These are phyloP conservation scores for Metarhizium robertsii DNA, from an alignment of 2,329 filamentous ascomycete species.

Conservation along the genomic window DNA sequence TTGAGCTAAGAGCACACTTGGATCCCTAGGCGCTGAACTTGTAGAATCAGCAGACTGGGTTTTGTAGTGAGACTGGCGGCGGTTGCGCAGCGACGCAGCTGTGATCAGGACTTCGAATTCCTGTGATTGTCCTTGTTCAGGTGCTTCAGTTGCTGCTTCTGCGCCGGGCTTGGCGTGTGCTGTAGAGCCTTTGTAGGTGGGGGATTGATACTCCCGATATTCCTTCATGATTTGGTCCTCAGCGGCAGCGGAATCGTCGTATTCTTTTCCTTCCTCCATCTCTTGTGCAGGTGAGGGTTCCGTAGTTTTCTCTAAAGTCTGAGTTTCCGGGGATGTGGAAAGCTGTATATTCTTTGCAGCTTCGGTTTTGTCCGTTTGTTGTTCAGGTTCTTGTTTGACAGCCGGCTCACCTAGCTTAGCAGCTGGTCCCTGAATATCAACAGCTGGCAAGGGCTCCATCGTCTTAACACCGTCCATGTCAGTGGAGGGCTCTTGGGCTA, in stretches of 20 bases:
- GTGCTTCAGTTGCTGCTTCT: neutral
- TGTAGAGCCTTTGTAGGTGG: neutral
- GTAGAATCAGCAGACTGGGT: slow-evolving; percentile 13
- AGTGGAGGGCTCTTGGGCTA: neutral
- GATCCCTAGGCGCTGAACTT: slow-evolving; percentile 16
- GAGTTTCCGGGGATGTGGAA: neutral
- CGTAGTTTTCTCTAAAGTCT: neutral
- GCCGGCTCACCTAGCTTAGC: neutral
- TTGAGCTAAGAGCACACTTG: slow-evolving; percentile 20
- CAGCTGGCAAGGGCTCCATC: slow-evolving; percentile 4
- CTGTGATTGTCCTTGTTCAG: slow-evolving; percentile 1
- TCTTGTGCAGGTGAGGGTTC: neutral
- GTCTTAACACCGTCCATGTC: slow-evolving; percentile 5
- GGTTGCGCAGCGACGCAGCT: slow-evolving; percentile 21
- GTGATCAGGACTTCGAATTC: slow-evolving; percentile 17
- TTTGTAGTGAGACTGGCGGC: slow-evolving; percentile 12
- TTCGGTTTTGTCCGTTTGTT: neutral
- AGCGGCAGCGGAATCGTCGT: slow-evolving; percentile 5
- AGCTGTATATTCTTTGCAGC: neutral
- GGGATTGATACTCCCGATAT: slow-evolving; percentile 5
- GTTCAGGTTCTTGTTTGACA: neutral
- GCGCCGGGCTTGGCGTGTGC: slow-evolving; percentile 5
- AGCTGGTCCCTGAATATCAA: neutral
- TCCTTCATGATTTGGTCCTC: slow-evolving; percentile 16
- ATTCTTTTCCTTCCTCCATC: neutral